A percentile compares a stretch with the other conserved stretches of the same genome.
Evolutionary conservation across 768 basidiomycete genomes (phyloP).

Genomic region (Leccinum imitatum): DNA sequence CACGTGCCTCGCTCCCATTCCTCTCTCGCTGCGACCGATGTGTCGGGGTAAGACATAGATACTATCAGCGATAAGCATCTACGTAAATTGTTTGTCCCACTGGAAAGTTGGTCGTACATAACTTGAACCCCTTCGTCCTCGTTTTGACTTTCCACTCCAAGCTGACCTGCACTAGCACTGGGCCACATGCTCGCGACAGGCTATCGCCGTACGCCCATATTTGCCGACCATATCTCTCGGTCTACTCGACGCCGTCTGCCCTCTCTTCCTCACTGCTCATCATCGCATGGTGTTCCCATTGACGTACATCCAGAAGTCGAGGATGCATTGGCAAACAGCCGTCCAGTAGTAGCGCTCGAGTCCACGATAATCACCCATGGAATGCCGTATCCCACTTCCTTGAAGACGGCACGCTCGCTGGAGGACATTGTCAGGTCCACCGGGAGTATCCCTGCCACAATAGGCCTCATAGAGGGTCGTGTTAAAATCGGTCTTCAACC

Average conservation of each 20-base stretch:
- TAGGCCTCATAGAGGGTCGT: slow-evolving; percentile 79
- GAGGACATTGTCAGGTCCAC: slow-evolving; percentile 71
- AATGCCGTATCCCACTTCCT: slow-evolving; percentile 78
- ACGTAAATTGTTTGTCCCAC: not conserved
- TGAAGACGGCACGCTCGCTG: slow-evolving; percentile 67
- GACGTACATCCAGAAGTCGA: slow-evolving; percentile 84
- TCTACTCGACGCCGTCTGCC: slow-evolving; percentile 3
- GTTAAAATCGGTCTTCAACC: slow-evolving; percentile 81
- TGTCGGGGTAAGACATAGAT: slow-evolving; percentile 26
- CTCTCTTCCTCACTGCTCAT: slow-evolving; percentile 1
- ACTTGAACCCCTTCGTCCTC: not conserved
- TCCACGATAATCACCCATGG: slow-evolving; percentile 93
- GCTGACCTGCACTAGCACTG: not conserved
- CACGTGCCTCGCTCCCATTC: slow-evolving; percentile 34
- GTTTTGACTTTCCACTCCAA: not conserved
- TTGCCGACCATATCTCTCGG: slow-evolving; percentile 5
- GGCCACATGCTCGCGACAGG: slow-evolving; percentile 18
- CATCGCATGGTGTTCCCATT: slow-evolving; percentile 34
- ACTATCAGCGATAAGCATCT: not conserved
- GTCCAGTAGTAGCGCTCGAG: slow-evolving; percentile 87
- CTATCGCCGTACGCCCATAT: slow-evolving; percentile 1
- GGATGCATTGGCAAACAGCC: slow-evolving; percentile 64
- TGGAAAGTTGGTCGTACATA: not conserved
- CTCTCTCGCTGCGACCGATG: slow-evolving; percentile 27
- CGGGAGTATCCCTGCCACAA: slow-evolving; percentile 87